A percentile compares a stretch with the other conserved stretches of the same genome.
Evolutionary conservation across 495 filamentous ascomycete genomes (phyloP).

Genomic region (Cryomyces minteri): DNA sequence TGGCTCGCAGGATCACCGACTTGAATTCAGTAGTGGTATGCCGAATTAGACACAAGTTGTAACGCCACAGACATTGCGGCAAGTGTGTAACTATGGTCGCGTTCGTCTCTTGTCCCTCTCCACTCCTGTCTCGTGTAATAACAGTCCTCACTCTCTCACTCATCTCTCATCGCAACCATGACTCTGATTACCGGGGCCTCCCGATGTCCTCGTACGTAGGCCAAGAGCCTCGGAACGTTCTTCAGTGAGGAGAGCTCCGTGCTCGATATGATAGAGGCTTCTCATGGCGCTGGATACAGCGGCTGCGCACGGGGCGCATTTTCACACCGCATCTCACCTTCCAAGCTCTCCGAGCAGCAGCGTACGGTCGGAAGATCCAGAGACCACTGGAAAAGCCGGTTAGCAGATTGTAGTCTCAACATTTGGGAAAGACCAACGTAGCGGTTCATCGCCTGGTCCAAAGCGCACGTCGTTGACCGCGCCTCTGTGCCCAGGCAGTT

Average conservation of each 20-base stretch:
- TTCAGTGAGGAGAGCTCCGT: too few relatives aligned
- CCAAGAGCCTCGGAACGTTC: not conserved
- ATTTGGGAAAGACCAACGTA: conserved; percentile 42
- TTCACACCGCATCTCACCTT: conserved; percentile 8
- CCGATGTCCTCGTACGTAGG: not conserved
- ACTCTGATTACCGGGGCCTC: not conserved
- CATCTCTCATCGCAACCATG: not conserved
- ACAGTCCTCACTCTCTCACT: not conserved
- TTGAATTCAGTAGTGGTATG: too few relatives aligned
- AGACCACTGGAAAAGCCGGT: conserved; percentile 8
- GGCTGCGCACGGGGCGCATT: not conserved
- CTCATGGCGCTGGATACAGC: too few relatives aligned
- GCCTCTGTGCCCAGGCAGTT: conserved; percentile 87
- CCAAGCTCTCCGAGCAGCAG: conserved; percentile 21
- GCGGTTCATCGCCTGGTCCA: conserved; percentile 62
- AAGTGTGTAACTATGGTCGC: too few relatives aligned
- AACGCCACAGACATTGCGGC: too few relatives aligned
- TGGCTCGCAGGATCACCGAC: too few relatives aligned
- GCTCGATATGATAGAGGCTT: too few relatives aligned
- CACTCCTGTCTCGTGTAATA: too few relatives aligned
- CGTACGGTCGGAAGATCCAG: conserved; percentile 20
- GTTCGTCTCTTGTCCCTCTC: too few relatives aligned
- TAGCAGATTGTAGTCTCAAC: not conserved
- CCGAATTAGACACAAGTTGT: too few relatives aligned
- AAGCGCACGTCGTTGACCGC: conserved; percentile 92